These are phyloP conservation scores for Cladosporium sp. DNA, from an alignment of 2,329 filamentous ascomycete genomes.

Conservation along the genomic window DNA sequence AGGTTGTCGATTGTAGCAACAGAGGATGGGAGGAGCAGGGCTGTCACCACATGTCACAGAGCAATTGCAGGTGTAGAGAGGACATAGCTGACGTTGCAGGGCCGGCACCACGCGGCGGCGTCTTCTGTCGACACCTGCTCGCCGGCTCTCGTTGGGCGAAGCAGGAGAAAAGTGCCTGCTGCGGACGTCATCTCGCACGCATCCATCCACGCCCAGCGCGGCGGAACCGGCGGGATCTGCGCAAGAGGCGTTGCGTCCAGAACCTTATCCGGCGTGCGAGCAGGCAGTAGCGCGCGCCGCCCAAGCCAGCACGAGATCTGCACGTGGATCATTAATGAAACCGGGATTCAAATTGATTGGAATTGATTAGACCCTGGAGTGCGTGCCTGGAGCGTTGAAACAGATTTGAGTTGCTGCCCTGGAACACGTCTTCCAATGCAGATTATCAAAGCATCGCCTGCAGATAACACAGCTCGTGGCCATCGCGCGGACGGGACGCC, in stretches of 20 bases:
- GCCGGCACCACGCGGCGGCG: constrained; percentile 1
- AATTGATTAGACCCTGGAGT: neutral
- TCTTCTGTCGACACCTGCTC: neutral
- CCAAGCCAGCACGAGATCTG: constrained; percentile 5
- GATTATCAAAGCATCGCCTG: too few species aligned
- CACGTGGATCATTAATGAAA: constrained; percentile 4
- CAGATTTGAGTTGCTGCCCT: too few species aligned
- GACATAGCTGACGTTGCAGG: neutral
- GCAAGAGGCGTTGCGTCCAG: constrained; percentile 6
- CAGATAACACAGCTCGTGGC: too few species aligned
- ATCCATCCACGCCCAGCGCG: neutral
- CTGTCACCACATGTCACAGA: neutral
- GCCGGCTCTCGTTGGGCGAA: neutral
- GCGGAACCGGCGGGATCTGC: constrained; percentile 2
- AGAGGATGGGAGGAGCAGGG: neutral
- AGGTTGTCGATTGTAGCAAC: neutral
- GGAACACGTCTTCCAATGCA: too few species aligned
- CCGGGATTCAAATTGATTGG: constrained; percentile 7
- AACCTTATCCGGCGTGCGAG: constrained; percentile 1
- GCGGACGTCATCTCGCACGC: constrained; percentile 10
- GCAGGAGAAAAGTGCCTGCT: neutral
- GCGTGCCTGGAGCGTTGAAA: too few species aligned
- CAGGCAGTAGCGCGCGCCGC: neutral
- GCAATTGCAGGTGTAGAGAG: neutral
- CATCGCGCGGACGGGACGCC: too few species aligned